These are phyloP conservation scores for Picea engelmannii DNA, from an alignment of 83 land plant species.

Conservation along the genomic window DNA sequence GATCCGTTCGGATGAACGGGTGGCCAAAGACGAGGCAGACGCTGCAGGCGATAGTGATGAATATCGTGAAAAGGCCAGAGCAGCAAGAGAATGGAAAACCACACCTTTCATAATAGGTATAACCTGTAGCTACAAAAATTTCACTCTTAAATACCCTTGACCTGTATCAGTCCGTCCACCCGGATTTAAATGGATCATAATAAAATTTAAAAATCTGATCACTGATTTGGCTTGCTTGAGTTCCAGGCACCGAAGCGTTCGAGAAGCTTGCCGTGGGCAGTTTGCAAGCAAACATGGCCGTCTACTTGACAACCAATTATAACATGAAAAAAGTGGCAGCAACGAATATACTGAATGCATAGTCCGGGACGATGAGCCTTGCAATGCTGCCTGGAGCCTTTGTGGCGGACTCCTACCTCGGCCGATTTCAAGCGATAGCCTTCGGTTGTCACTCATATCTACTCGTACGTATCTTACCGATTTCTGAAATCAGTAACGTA, in stretches of 20 bases:
- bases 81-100: no score
- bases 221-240: neutral
- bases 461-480: neutral
- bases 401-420: conserved; percentile 29
- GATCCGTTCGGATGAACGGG: neutral
- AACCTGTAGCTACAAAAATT: no score
- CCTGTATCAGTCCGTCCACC: no score
- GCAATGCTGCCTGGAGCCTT: conserved; percentile 33
- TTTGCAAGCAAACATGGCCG: conserved; percentile 17
- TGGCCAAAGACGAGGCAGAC: neutral
- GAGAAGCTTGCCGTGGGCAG: conserved; percentile 42
- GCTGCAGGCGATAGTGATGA: neutral
- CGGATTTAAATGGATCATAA: no score
- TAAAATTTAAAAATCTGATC: no score
- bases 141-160: no score
- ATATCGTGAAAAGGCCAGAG: neutral
- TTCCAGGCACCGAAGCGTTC: conserved; percentile 36
- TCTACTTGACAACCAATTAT: conserved; percentile 29
- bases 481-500: no score
- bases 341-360: conserved; percentile 20
- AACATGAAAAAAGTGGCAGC: conserved; percentile 27
- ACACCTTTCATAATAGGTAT: conserved; percentile 20
- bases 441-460: conserved; percentile 13
- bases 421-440: conserved; percentile 25
- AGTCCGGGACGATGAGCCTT: conserved; percentile 30